phyloP scores from a whole-genome alignment of 1,284 basidiomycete species.

The Microbotryum intermedium region DNA sequence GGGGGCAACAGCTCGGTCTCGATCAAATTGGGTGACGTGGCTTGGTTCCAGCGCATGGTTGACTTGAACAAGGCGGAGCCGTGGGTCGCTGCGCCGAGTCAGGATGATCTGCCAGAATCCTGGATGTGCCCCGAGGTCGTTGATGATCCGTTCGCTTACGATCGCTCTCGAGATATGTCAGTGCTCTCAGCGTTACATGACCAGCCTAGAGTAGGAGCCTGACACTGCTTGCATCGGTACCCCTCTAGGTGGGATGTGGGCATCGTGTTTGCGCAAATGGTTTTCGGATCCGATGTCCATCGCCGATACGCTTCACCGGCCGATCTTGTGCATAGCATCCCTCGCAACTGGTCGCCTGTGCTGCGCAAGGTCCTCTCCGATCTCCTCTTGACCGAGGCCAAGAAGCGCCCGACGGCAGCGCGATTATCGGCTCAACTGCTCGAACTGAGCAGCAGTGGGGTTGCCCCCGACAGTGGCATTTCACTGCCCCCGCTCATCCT shows the following conservation, averaged over 20 bases:
- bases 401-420: conserved; percentile 19
- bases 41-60: conserved; percentile 23
- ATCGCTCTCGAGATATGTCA: conserved; percentile 29
- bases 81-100: conserved; percentile 13
- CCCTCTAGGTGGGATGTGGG: conserved; percentile 27
- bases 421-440: conserved; percentile 10
- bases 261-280: conserved; percentile 29
- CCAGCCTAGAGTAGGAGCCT: background rate
- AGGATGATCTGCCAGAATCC: conserved; percentile 19
- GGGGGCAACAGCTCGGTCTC: background rate
- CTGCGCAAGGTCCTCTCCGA: conserved; percentile 20
- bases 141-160: conserved; percentile 28
- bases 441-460: conserved; percentile 19
- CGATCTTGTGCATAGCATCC: conserved; percentile 19
- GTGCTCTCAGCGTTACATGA: background rate
- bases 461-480: background rate
- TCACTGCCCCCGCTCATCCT: background rate
- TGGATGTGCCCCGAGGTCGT: conserved; percentile 27
- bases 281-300: conserved; percentile 29
- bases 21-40: conserved; percentile 10
- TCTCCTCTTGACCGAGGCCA: conserved; percentile 24
- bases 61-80: conserved; percentile 29
- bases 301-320: conserved; percentile 20
- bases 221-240: background rate
- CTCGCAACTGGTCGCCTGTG: conserved; percentile 10